Evolutionary conservation across 2,329 filamentous ascomycete genomes (phyloP), one percentile per base, ranked within the genome.

Genomic region (Chaetomium sp.): DNA sequence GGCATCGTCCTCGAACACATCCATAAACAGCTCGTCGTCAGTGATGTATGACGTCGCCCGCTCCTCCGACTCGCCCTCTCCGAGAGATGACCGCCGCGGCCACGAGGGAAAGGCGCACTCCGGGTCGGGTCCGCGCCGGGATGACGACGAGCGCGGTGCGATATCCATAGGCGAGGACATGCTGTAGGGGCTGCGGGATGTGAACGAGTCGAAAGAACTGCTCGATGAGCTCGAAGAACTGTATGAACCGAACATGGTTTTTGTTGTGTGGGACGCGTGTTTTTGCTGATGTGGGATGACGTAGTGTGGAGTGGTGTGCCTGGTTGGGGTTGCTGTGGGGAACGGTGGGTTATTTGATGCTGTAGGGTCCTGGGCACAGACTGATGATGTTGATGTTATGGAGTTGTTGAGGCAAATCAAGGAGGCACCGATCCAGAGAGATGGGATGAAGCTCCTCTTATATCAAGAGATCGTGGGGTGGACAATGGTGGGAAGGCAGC

Each of bases 11-110:
- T 84, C 81, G 63, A 81, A 80, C 68, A 79, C 76, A 69, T 82
- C 79, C 73, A 79, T 79, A 75, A 85, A 83, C 62, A 88, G 82
- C 70, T 88, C 86, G 76, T 88, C 86, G 78, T 89, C 86, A 50
- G 85, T 87, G 68, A 88, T 79, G 75, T 82, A 86, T 0, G 84
- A 84, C 2, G 82, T 82, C 21, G 83, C 81, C 65, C 81, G 80
- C 69, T 79, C 75, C 55, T 79, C 75, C 65, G 76, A 74, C 61
- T 73, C 72, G 61, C 76, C 75, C 68, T 79, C 78, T 59, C 78
- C 78, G 66, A 87, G 80, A 47, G 83, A 84, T 19, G 80, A 78
- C 50, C 84, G 79, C 64, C 83, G 81, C 29, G 84, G 84, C 85
- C 85, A 87, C 27, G 83, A 85, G 31, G 85, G 85, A 69, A 82